These are phyloP conservation scores for Penicillium pulvis DNA, from an alignment of 495 filamentous ascomycete genomes.

Conservation along the genomic window DNA sequence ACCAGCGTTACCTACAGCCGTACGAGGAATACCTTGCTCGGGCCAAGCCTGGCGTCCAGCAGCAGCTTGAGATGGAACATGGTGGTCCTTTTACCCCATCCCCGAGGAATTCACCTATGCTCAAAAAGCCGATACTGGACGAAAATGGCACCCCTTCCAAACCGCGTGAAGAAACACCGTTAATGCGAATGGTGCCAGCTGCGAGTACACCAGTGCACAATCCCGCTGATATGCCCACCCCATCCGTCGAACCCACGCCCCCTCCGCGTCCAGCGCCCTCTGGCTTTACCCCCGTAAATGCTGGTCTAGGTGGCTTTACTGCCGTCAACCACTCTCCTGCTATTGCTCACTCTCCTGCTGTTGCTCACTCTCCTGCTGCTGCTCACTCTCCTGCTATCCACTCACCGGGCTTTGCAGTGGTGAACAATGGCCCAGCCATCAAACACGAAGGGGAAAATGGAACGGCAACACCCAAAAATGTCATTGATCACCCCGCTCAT, in stretches of 20 bases:
- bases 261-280: slow-evolving; percentile 47
- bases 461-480: slow-evolving; percentile 41
- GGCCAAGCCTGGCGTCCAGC: slow-evolving; percentile 95
- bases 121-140: slow-evolving; percentile 62
- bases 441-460: slow-evolving; percentile 56
- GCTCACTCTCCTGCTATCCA: slow-evolving; percentile 57
- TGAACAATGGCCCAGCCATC: slow-evolving; percentile 47
- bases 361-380: slow-evolving; percentile 56
- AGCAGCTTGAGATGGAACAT: slow-evolving; percentile 89
- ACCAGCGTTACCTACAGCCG: slow-evolving; percentile 91
- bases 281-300: slow-evolving; percentile 84
- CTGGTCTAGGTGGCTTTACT: slow-evolving; percentile 67
- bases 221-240: slow-evolving; percentile 38
- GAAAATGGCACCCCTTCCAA: slow-evolving; percentile 66
- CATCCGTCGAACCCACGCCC: slow-evolving; percentile 53
- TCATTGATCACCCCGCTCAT: slow-evolving; percentile 37
- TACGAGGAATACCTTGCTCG: slow-evolving; percentile 94
- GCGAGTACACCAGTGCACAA: slow-evolving; percentile 64
- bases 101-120: slow-evolving; percentile 78
- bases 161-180: slow-evolving; percentile 67
- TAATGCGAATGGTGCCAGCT: slow-evolving; percentile 59
- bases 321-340: slow-evolving; percentile 63
- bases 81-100: slow-evolving; percentile 93
- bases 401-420: slow-evolving; percentile 56
- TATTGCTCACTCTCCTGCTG: slow-evolving; percentile 60